Conservation (phyloP, 1,139 yeast genomes). For the Meyerozyma sp. region DNA sequence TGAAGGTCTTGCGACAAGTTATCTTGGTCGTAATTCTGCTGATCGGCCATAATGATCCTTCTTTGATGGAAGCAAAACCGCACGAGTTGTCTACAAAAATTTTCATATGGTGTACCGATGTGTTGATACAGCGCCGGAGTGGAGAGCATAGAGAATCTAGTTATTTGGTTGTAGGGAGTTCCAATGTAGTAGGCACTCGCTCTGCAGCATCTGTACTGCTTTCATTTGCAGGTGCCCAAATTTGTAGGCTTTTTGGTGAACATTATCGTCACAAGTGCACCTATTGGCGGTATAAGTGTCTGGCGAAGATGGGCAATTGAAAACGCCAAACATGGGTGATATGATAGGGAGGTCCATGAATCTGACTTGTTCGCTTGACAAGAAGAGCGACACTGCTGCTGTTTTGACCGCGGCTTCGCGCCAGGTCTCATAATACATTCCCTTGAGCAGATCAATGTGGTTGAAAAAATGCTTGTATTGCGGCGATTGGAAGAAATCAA, state of each 20-base stretch:
- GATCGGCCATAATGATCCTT: conserved; percentile 38
- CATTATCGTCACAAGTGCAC: conserved; percentile 1
- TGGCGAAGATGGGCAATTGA: conserved; percentile 14
- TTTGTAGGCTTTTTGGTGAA: background rate
- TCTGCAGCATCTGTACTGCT: background rate
- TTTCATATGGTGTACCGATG: conserved; percentile 1
- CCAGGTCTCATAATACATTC: conserved; percentile 15
- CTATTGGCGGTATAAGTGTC: conserved; percentile 6
- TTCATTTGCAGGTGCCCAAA: background rate
- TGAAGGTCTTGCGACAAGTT: conserved; percentile 53
- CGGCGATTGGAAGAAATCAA: conserved; percentile 9
- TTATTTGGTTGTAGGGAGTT: background rate
- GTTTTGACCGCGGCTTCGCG: conserved; percentile 15
- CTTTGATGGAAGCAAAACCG: background rate
- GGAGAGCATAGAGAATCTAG: background rate
- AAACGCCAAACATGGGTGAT: conserved; percentile 7
- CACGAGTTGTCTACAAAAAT: background rate
- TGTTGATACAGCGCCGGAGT: background rate
- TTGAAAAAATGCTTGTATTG: conserved; percentile 10
- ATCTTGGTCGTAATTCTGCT: conserved; percentile 37
- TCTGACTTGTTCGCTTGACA: conserved; percentile 8
- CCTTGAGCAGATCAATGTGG: conserved; percentile 9
- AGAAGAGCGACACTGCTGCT: conserved; percentile 11
- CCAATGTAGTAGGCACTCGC: background rate
- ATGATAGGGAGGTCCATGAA: conserved; percentile 13